phyloP scores from a whole-genome alignment of 495 filamentous ascomycete genomes.

The Aspergillus campestris region DNA sequence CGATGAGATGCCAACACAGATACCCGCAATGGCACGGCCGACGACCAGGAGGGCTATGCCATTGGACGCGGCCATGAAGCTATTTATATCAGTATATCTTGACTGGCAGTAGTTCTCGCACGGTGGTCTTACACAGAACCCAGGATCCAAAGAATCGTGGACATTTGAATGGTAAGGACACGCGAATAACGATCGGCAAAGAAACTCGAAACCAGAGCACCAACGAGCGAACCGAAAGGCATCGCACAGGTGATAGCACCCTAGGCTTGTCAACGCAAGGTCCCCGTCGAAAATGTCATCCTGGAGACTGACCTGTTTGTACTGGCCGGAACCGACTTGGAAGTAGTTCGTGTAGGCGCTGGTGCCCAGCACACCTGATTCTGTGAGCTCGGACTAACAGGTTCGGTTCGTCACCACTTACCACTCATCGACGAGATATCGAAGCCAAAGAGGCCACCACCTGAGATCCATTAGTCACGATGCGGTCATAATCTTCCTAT shows the following conservation, averaged over 20 bases:
- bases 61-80: slow-evolving; percentile 36
- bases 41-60: slow-evolving; percentile 51
- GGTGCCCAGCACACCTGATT: slow-evolving; percentile 13
- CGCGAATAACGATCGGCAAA: slow-evolving; percentile 58
- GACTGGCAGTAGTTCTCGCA: background rate
- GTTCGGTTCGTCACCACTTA: background rate
- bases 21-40: slow-evolving; percentile 58
- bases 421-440: slow-evolving; percentile 19
- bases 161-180: slow-evolving; percentile 55
- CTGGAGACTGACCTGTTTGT: slow-evolving; percentile 11
- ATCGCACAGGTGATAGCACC: slow-evolving; percentile 22
- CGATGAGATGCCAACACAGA: slow-evolving; percentile 66
- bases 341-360: slow-evolving; percentile 14
- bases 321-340: slow-evolving; percentile 10
- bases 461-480: background rate
- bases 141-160: slow-evolving; percentile 53
- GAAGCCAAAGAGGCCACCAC: slow-evolving; percentile 15
- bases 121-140: slow-evolving; percentile 4
- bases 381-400: background rate
- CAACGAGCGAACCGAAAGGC: slow-evolving; percentile 52
- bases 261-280: background rate
- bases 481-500: background rate
- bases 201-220: slow-evolving; percentile 55
- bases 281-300: background rate
- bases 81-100: background rate